Conservation (phyloP, 805 yeast species). For the Starmerella apis region DNA sequence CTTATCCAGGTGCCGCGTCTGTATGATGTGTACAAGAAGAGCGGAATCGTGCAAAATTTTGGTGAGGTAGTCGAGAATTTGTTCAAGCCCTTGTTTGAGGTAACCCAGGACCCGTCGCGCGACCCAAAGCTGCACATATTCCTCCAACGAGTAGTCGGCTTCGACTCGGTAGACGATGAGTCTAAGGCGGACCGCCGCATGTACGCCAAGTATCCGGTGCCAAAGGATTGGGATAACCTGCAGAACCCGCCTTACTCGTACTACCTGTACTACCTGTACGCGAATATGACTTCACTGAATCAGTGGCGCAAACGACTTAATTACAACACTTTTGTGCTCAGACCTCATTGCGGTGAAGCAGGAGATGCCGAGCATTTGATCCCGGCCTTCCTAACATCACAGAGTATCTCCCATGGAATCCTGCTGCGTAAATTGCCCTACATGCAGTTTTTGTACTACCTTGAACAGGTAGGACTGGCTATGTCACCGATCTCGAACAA, state of each 20-base stretch:
- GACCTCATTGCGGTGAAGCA: slow-evolving; percentile 99
- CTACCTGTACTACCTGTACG: slow-evolving; percentile 77
- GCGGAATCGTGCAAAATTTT: slow-evolving; percentile 59
- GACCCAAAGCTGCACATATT: slow-evolving; percentile 89
- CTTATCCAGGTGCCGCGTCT: slow-evolving; percentile 88
- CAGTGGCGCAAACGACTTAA: slow-evolving; percentile 67
- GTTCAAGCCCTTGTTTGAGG: slow-evolving; percentile 84
- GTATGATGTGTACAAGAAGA: slow-evolving; percentile 76
- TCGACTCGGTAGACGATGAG: slow-evolving; percentile 97
- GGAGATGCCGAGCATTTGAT: slow-evolving; percentile 98
- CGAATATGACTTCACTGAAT: slow-evolving; percentile 78
- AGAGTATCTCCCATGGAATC: slow-evolving; percentile 93
- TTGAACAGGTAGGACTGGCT: slow-evolving; percentile 94
- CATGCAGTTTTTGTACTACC: slow-evolving; percentile 81
- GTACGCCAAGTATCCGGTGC: slow-evolving; percentile 75
- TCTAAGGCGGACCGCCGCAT: slow-evolving; percentile 78
- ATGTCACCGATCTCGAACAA: slow-evolving; percentile 97
- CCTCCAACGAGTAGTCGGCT: slow-evolving; percentile 89
- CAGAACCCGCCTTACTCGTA: slow-evolving; percentile 97
- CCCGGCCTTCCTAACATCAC: slow-evolving; percentile 77
- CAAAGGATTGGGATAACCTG: slow-evolving; percentile 65
- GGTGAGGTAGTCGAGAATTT: slow-evolving; percentile 68
- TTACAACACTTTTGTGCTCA: slow-evolving; percentile 78
- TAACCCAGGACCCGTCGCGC: slow-evolving; percentile 65
- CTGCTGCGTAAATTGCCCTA: slow-evolving; percentile 86